Percentiles rank a stretch among this genome's conserved stretches.
Evolutionary conservation across 768 basidiomycete species (phyloP).

Genomic region (Leccinum fibrillosum): DNA sequence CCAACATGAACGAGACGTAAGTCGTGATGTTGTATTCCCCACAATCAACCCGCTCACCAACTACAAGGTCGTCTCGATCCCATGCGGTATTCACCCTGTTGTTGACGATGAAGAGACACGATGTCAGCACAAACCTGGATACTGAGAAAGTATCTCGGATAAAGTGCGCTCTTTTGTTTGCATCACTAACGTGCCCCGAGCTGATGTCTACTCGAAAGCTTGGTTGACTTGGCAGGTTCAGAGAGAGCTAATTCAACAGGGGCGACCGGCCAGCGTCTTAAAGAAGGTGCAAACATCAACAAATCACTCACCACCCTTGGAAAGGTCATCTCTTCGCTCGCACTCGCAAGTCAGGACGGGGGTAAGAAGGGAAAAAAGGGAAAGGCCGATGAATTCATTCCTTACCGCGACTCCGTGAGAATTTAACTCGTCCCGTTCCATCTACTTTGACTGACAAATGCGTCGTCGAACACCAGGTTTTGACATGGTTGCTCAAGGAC

Average conservation of each 20-base stretch:
- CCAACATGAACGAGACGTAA: conserved; percentile 99
- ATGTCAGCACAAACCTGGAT: conserved; percentile 79
- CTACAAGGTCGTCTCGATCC: conserved; percentile 85
- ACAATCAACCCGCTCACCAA: not conserved
- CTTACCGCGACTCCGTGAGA: conserved; percentile 94
- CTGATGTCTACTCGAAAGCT: conserved; percentile 39
- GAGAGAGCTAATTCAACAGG: conserved; percentile 98
- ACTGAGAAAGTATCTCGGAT: conserved; percentile 99
- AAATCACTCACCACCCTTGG: conserved; percentile 97
- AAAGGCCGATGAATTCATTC: conserved; percentile 88
- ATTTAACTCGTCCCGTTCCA: not conserved
- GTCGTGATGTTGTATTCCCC: conserved; percentile 24
- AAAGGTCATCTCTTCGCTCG: conserved; percentile 93
- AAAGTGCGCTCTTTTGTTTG: conserved; percentile 46
- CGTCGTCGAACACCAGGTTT: conserved; percentile 50
- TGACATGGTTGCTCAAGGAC: conserved; percentile 98
- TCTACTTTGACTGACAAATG: conserved; percentile 3
- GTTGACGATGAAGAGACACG: conserved; percentile 88
- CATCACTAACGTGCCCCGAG: not conserved
- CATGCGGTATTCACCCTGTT: conserved; percentile 98
- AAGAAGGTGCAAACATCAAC: conserved; percentile 99
- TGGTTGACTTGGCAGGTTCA: conserved; percentile 96
- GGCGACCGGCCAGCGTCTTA: conserved; percentile 91
- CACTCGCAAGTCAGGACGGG: conserved; percentile 51
- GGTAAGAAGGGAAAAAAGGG: conserved; percentile 87